These are phyloP conservation scores for Ogataea nitratoaversa DNA, from an alignment of 805 yeast species.

Conservation along the genomic window DNA sequence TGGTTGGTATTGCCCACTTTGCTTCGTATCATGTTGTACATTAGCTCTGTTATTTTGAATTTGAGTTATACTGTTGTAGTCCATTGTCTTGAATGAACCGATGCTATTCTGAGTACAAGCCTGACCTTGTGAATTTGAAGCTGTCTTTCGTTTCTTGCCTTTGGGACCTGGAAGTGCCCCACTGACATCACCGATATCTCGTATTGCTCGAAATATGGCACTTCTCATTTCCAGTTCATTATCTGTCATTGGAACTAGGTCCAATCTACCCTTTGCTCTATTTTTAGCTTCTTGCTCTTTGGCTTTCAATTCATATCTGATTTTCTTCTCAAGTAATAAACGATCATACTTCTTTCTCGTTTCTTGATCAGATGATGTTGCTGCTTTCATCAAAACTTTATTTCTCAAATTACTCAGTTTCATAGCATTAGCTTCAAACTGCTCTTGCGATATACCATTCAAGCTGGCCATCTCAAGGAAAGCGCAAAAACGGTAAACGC, in stretches of 20 bases:
- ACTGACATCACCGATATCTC: background rate
- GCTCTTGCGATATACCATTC: slow-evolving; percentile 3
- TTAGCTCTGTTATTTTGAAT: background rate
- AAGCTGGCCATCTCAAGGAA: background rate
- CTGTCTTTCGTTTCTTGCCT: background rate
- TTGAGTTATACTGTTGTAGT: slow-evolving; percentile 6
- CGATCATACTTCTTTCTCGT: slow-evolving; percentile 17
- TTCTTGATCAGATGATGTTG: slow-evolving; percentile 18
- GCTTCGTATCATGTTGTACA: background rate
- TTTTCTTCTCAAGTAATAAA: slow-evolving; percentile 18
- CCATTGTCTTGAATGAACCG: slow-evolving; percentile 6
- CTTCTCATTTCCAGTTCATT: slow-evolving; percentile 6
- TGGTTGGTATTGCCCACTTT: background rate
- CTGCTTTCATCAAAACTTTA: slow-evolving; percentile 17
- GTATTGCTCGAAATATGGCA: background rate
- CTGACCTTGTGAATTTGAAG: background rate
- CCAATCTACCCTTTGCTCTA: slow-evolving; percentile 11
- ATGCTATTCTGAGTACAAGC: background rate
- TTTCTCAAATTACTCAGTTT: slow-evolving; percentile 18
- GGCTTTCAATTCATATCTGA: slow-evolving; percentile 13
- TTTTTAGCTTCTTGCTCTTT: slow-evolving; percentile 7
- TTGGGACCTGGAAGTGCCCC: background rate
- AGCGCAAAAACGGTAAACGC: background rate
- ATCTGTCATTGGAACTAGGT: slow-evolving; percentile 7
- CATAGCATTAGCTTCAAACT: slow-evolving; percentile 15